phyloP scores from a whole-genome alignment of 371 early-diverging fungal species.

The Actinomortierella ambigua region DNA sequence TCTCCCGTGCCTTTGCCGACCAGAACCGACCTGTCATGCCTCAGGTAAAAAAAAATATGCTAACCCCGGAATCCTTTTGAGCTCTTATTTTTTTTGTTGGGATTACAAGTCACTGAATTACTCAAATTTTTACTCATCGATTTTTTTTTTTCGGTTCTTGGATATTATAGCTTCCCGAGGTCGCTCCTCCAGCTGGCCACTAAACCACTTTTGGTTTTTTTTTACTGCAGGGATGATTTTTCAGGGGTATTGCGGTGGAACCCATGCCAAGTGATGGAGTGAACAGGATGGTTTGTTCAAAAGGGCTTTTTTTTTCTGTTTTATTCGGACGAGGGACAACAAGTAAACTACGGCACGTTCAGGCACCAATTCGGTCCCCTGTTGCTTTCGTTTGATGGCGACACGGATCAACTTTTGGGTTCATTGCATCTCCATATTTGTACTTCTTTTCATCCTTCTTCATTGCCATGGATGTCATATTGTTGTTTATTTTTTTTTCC shows the following conservation, averaged over 20 bases:
- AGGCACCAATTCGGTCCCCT: background rate
- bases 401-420: background rate
- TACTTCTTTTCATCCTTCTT: background rate
- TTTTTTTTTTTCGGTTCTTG: background rate
- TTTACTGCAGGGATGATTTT: too few species aligned
- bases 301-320: background rate
- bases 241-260: too few species aligned
- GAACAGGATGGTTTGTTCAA: too few species aligned
- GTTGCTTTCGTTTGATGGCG: too few species aligned
- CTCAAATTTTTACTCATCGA: too few species aligned
- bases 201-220: conserved; percentile 9
- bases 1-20: conserved; percentile 64
- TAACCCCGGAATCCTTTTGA: background rate
- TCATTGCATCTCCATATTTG: background rate
- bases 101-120: too few species aligned
- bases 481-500: background rate
- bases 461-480: too few species aligned
- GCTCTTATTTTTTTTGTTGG: background rate
- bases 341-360: background rate
- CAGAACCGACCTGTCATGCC: conserved; percentile 66
- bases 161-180: conserved; percentile 35
- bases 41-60: conserved; percentile 48
- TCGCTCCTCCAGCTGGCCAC: conserved; percentile 46
- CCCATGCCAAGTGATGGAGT: too few species aligned
- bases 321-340: too few species aligned